phyloP scores from a whole-genome alignment of 345 rosid genomes.

The Salix viminalis region DNA sequence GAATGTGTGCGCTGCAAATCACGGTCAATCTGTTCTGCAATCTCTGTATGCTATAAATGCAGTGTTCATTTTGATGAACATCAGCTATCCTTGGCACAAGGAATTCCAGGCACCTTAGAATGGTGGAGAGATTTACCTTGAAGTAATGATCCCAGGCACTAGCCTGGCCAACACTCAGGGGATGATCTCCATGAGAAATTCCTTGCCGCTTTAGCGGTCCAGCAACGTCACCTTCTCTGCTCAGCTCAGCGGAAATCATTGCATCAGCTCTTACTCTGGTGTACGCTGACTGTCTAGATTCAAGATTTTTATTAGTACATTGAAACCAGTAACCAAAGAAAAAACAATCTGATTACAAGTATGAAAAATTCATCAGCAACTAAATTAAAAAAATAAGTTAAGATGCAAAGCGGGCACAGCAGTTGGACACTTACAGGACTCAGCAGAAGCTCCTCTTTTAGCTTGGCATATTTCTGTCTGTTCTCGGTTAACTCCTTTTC shows the following conservation, averaged over 20 bases:
- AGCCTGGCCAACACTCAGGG: conserved; percentile 55
- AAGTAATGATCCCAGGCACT: conserved; percentile 64
- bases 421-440: conserved; percentile 59
- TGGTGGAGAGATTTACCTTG: conserved; percentile 37
- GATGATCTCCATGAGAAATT: conserved; percentile 72
- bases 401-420: background rate
- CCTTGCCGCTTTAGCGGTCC: conserved; percentile 53
- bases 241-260: conserved; percentile 21
- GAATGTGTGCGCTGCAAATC: conserved; percentile 73
- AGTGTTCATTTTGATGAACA: conserved; percentile 9
- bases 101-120: background rate
- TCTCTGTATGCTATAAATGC: conserved; percentile 52
- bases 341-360: background rate
- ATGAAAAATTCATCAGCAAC: conserved; percentile 6
- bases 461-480: conserved; percentile 49
- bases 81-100: conserved; percentile 8
- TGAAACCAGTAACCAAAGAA: conserved; percentile 6
- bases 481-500: conserved; percentile 53
- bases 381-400: background rate
- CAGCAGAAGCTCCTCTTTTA: conserved; percentile 59
- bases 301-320: conserved; percentile 30
- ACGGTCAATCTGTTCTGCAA: conserved; percentile 67
- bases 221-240: conserved; percentile 30
- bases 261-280: conserved; percentile 27
- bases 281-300: conserved; percentile 57